Evolutionary conservation across 179 eudicot genomes (phyloP), one percentile per base, ranked within the genome.

Genomic region (Sideroxylon spinosum): DNA sequence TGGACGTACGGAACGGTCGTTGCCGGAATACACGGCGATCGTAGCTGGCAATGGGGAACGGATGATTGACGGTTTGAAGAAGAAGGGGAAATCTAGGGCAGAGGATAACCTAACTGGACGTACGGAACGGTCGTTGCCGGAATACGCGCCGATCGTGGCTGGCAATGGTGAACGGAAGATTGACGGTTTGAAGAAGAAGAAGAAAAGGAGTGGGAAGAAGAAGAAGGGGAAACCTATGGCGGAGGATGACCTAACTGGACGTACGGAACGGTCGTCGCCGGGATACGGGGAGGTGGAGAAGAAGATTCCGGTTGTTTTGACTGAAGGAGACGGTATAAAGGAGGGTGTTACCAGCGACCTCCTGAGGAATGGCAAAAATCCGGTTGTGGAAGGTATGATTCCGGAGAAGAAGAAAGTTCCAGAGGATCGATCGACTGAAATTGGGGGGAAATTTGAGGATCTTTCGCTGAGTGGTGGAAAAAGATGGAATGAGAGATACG

Each of bases 391-490:
- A 16, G 55, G 32, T 62, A 4, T 26, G 56, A 68, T 20, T 52
- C n/a, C 72, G 77, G 44, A 49, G 77, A 37, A 71, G 77, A 78
- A 66, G 57, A 26, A 19, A 17, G 52, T 13, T 2, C 6, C 12
- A 23, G 49, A 65, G 23, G 73, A 66, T 76, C 3, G 52, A 20
- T n/a, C 67, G 11, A 23, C 14, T 2, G 67, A 44, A 56, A 69
- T 56, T 26, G 50, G 53, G 17, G 9, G 44, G 32, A 68, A 69
- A 23, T 48, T 53, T 23, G 73, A 29, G 73, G 69, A 23, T 57
- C 59, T 56, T 37, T 37, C 73, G 1, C 25, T 76, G 71, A 64
- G n/a, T 3, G 73, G 67, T 59, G 79, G 22, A 23, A 25, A 25
- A 62, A 61, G 25, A 77, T 73, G 76, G 37, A 6, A 67, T 8